phyloP scores from a whole-genome alignment of 371 early-diverging fungal species.

The Zychaea mexicana region DNA sequence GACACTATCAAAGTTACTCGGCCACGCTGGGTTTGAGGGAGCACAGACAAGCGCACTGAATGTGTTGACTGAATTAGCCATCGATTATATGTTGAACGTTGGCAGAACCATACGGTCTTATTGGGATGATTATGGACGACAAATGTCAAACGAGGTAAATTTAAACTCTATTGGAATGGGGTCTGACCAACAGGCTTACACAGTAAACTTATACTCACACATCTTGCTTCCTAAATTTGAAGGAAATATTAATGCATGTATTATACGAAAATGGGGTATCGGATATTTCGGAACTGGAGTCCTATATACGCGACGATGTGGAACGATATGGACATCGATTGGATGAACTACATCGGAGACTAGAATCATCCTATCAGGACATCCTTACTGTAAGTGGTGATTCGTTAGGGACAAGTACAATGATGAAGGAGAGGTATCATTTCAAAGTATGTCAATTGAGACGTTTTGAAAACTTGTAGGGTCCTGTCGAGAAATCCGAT shows the following conservation, averaged over 20 bases:
- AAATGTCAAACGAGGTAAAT: constrained; percentile 77
- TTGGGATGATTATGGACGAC: constrained; percentile 71
- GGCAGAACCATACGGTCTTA: constrained; percentile 83
- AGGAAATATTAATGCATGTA: constrained; percentile 85
- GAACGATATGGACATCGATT: constrained; percentile 71
- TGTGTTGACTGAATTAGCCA: constrained; percentile 77
- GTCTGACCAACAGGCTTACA: too few relatives aligned
- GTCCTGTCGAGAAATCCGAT: constrained; percentile 32
- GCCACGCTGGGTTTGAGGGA: constrained; percentile 92
- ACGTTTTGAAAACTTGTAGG: constrained; percentile 24
- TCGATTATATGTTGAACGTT: constrained; percentile 79
- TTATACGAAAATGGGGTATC: constrained; percentile 82
- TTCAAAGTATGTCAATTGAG: background rate
- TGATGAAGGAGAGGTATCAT: background rate
- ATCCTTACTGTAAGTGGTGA: constrained; percentile 37
- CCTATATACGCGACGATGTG: constrained; percentile 79
- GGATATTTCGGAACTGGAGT: constrained; percentile 66
- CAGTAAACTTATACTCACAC: too few relatives aligned
- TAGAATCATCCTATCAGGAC: constrained; percentile 71
- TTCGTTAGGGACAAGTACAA: too few relatives aligned
- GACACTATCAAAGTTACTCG: constrained; percentile 65
- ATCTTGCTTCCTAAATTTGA: background rate
- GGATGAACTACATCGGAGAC: constrained; percentile 70
- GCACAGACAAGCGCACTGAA: constrained; percentile 64
- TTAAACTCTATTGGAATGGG: background rate